phyloP scores from a whole-genome alignment of 305 asterid species.

The Solanum hybrid region DNA sequence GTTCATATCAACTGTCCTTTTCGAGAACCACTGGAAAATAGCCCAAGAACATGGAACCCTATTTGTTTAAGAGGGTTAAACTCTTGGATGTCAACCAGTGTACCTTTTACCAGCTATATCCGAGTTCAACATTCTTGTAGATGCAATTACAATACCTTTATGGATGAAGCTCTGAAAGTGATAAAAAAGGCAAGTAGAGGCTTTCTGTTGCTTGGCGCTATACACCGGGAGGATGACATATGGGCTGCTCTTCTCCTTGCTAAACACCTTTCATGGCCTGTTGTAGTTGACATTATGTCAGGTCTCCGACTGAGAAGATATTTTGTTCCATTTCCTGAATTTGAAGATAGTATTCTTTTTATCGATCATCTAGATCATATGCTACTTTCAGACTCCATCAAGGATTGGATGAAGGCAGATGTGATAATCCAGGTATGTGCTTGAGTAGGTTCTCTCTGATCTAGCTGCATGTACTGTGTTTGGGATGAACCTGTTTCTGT shows the following conservation, averaged over 20 bases:
- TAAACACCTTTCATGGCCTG: conserved; percentile 89
- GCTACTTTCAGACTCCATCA: conserved; percentile 63
- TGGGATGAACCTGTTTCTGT: neutral
- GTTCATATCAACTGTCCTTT: conserved; percentile 90
- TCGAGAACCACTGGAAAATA: conserved; percentile 78
- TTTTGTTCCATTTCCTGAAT: conserved; percentile 46
- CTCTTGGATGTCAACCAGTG: conserved; percentile 54
- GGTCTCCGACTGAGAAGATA: conserved; percentile 89
- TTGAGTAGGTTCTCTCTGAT: neutral
- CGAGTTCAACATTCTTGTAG: conserved; percentile 43
- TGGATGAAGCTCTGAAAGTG: conserved; percentile 51
- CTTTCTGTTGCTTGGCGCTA: conserved; percentile 66
- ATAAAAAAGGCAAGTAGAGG: conserved; percentile 68
- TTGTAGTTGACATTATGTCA: conserved; percentile 69
- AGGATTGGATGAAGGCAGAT: conserved; percentile 67
- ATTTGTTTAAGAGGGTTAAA: conserved; percentile 71
- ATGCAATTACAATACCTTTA: conserved; percentile 18
- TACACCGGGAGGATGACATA: conserved; percentile 80
- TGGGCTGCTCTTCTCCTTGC: conserved; percentile 97
- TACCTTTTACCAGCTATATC: conserved; percentile 75
- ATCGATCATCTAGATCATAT: conserved; percentile 90
- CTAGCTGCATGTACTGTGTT: neutral
- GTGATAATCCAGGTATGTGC: conserved; percentile 75
- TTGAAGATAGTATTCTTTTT: conserved; percentile 50
- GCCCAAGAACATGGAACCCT: conserved; percentile 40